Conservation (phyloP, 768 basidiomycete genomes). For the Agrocybe praecox region DNA sequence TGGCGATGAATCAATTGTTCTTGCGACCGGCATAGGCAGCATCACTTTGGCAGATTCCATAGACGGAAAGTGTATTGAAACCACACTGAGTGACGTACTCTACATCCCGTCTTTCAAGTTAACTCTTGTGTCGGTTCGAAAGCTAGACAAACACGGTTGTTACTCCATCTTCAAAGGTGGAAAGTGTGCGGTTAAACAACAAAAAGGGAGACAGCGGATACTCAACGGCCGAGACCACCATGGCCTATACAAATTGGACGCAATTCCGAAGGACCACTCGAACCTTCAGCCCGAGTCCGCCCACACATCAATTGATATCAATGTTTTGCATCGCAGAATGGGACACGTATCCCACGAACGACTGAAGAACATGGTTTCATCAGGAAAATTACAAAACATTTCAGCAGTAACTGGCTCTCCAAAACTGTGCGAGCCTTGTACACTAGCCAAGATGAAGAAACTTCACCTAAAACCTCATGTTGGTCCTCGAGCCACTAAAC, state of each 20-base stretch:
- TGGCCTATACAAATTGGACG: slow-evolving; percentile 2
- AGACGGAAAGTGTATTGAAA: neutral
- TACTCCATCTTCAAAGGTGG: slow-evolving; percentile 3
- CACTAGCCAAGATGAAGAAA: slow-evolving; percentile 12
- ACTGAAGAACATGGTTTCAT: slow-evolving; percentile 4
- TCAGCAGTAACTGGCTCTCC: neutral
- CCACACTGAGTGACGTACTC: neutral
- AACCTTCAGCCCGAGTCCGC: neutral
- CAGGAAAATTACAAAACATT: slow-evolving; percentile 1
- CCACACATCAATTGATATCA: slow-evolving; percentile 7
- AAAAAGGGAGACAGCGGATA: neutral
- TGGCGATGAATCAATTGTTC: slow-evolving; percentile 8
- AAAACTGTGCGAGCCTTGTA: slow-evolving; percentile 10
- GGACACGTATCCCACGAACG: slow-evolving; percentile 3
- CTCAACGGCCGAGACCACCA: neutral
- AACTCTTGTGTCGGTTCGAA: slow-evolving; percentile 2
- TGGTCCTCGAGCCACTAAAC: slow-evolving; percentile 3
- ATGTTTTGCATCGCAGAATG: slow-evolving; percentile 9
- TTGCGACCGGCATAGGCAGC: slow-evolving; percentile 10
- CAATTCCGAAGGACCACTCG: neutral
- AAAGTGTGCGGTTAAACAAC: slow-evolving; percentile 5
- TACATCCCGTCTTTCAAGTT: slow-evolving; percentile 8
- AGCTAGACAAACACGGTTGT: slow-evolving; percentile 5
- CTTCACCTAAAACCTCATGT: slow-evolving; percentile 5
- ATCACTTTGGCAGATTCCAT: neutral